phyloP scores from a whole-genome alignment of 805 yeast species.

The Kodamaea kaohsiungensis region DNA sequence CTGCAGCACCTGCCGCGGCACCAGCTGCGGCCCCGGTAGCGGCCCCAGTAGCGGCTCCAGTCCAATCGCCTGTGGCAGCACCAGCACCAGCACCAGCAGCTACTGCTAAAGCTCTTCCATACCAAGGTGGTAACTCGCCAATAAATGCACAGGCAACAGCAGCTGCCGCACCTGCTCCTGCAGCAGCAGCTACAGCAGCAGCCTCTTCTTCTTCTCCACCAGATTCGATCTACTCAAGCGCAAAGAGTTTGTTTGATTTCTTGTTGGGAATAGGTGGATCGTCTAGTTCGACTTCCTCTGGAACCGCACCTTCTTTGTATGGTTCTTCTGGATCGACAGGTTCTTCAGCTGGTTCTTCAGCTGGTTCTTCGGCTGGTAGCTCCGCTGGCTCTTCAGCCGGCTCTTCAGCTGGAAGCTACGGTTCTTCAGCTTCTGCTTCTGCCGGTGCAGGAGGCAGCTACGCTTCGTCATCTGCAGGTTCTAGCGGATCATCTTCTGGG shows the following conservation, averaged over 20 bases:
- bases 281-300: constrained; percentile 3
- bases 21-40: constrained; percentile 24
- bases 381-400: neutral
- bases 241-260: constrained; percentile 12
- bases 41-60: constrained; percentile 26
- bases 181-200: constrained; percentile 28
- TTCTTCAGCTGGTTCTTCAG: neutral
- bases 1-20: constrained; percentile 15
- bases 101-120: neutral
- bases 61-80: constrained; percentile 16
- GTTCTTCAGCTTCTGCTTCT: constrained; percentile 1
- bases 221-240: constrained; percentile 10
- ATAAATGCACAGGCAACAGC: constrained; percentile 9
- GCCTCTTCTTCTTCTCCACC: constrained; percentile 25
- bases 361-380: neutral
- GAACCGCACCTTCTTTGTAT: neutral
- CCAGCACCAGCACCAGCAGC: constrained; percentile 22
- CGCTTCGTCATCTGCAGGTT: neutral
- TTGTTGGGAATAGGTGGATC: constrained; percentile 11
- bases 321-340: constrained; percentile 1
- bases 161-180: constrained; percentile 25
- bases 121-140: neutral
- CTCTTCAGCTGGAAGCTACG: constrained; percentile 3
- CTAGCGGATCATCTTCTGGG: neutral
- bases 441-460: constrained; percentile 1